These are phyloP conservation scores for Ceratocystis diversiconidia DNA, from an alignment of 2,329 filamentous ascomycete genomes.

Conservation along the genomic window DNA sequence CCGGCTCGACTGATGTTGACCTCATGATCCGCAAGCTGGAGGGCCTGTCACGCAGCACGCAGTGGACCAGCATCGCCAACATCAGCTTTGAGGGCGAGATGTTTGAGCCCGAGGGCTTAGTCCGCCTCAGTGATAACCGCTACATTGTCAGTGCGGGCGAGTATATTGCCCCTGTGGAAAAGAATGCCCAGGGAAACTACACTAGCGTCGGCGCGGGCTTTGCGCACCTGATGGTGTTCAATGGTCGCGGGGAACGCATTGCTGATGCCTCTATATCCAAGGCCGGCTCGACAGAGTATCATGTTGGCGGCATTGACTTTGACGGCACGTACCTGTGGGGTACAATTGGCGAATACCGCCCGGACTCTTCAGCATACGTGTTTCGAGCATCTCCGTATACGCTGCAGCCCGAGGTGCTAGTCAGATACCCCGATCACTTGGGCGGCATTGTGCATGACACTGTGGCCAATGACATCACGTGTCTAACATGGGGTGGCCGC, in stretches of 20 bases:
- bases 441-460: constrained; percentile 34
- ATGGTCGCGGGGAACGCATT: constrained; percentile 29
- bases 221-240: constrained; percentile 33
- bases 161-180: constrained; percentile 26
- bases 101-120: constrained; percentile 36
- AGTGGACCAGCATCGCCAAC: constrained; percentile 31
- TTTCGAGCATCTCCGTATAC: constrained; percentile 28
- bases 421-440: constrained; percentile 30
- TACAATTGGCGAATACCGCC: constrained; percentile 33
- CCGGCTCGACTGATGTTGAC: constrained; percentile 24
- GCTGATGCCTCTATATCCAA: constrained; percentile 32
- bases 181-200: constrained; percentile 39
- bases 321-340: constrained; percentile 35
- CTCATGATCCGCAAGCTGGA: constrained; percentile 28
- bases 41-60: constrained; percentile 27
- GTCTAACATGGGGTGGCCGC: constrained; percentile 34
- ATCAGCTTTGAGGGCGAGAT: constrained; percentile 32
- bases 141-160: constrained; percentile 33
- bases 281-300: constrained; percentile 29
- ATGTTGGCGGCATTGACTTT: constrained; percentile 36
- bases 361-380: constrained; percentile 32
- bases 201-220: constrained; percentile 31
- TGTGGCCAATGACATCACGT: constrained; percentile 25
- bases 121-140: constrained; percentile 30
- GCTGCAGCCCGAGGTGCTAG: constrained; percentile 26